Base-by-base conservation (phyloP, 352 stramenopile genomes). In the Phytophthora pisi region DNA sequence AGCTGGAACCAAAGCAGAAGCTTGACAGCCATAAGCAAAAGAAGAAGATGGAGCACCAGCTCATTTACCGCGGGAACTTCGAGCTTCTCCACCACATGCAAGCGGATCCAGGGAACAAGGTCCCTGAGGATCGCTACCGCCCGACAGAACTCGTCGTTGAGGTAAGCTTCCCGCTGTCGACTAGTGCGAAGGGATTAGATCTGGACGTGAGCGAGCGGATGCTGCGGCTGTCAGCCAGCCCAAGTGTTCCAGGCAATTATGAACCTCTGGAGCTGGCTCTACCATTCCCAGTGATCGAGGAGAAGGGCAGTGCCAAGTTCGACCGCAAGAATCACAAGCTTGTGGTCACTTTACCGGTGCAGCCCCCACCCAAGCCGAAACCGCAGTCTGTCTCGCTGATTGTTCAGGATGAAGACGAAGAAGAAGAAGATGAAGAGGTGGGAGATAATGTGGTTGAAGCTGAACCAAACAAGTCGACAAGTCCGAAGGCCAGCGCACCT, bases 61-160 rank as follows among this genome's bases (percentile, higher is more conserved):
- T 95, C 16, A 78, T 90, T 36, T 82, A 95, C 31, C 74, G 85
- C 20, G 87, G 85, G 1, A 74, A 76, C 4, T 93, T 91, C 36
- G 86, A 95, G 66, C 74, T 91, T 52, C 64, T 86, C 59, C 74
- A 93, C 57, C 84, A 95, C 57, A 87, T 92, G 79, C 76, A 92
- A 71, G 73, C 73, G n/a, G 72, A 79, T 43, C 64, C 66, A 9
- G 62, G 57, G 38, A 78, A 82, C n/a, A 49, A 72, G 0, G 58
- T 76, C 10, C 72, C 70, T 11, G 59, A 61, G 11, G 74, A 84
- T 43, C 64, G 61, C 13, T 69, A 71, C 52, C 81, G 81, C 1
- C 88, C 86, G 0, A 81, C 83, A 45, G 84, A 92, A 20, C 57
- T 96, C 7, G 83, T 93, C 11, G 46, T 96, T 1, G 73, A 88